Base-by-base conservation (phyloP, 2,329 filamentous ascomycete genomes). In the Pezicula rhizophila region DNA sequence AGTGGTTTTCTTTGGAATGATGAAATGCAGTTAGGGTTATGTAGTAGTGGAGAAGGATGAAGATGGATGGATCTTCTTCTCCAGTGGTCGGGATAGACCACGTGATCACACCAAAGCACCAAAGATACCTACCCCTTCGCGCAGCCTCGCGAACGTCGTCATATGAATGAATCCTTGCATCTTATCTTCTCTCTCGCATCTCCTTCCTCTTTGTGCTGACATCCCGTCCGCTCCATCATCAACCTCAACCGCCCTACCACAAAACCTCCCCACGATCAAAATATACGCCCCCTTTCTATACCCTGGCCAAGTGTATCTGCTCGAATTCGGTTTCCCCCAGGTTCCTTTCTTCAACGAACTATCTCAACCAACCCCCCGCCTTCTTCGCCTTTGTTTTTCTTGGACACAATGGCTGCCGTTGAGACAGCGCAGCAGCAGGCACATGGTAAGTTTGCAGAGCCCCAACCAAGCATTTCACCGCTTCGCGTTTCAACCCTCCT, bases 381-480 rank as follows among this genome's bases (percentile, higher is more conserved):
- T n/a, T n/a, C n/a, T n/a, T n/a, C 41, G 11, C 26, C 45, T 18
- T 5, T 23, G 23, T 11, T 15, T 5, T 23, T 23, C 10, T 15
- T 11, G 26, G 35, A 25, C 46, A 53, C 42, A 50, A 70, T 70
- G 68, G 67, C 69, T 34, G 65, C 66, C 15, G 60, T 63, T n/a
- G 68, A 70, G 46, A 55, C 61, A 45, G 57, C 69, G 47, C 57
- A 67, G 26, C 68, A 68, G 26, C 68, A 68, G 61, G 63, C 68
- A 53, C 72, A 73, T 60, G 73, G 73, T 76, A 67, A 51, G 64
- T 18, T 15, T 5, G 23, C 15, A 31, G 8, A 10, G 59, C 50
- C 44, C 35, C 40, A 35, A 45, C 35, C 40, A 35, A 45, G 11
- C 20, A 46, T 39, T 26, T 38, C 41, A 38, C 41, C 37, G 34